Evolutionary conservation across 495 filamentous ascomycete species (phyloP).

Genomic region (Tetracladium setigerum): DNA sequence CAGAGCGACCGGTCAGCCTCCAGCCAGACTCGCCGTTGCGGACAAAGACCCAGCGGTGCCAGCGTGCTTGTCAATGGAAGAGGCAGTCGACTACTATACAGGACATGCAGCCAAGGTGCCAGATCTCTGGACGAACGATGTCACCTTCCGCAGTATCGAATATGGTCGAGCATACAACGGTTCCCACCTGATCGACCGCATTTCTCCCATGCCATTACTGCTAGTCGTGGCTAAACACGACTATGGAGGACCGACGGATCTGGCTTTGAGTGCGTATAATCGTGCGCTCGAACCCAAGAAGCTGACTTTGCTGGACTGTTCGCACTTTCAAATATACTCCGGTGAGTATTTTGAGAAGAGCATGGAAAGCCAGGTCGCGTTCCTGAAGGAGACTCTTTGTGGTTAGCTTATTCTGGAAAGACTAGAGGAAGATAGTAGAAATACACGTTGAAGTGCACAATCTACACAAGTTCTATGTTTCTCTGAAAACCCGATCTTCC

Average conservation of each 20-base stretch:
- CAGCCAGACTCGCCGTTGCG: not conserved
- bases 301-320: constrained; percentile 20
- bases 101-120: too few relatives aligned
- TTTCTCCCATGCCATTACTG: constrained; percentile 30
- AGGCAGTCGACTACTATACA: too few relatives aligned
- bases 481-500: too few relatives aligned
- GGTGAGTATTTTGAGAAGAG: constrained; percentile 20
- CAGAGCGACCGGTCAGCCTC: not conserved
- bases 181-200: constrained; percentile 22
- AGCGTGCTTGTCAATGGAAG: not conserved
- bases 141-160: constrained; percentile 21
- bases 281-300: constrained; percentile 26
- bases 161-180: constrained; percentile 23
- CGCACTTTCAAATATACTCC: constrained; percentile 25
- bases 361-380: constrained; percentile 16
- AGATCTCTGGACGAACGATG: constrained; percentile 28
- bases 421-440: too few relatives aligned
- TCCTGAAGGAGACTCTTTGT: constrained; percentile 18
- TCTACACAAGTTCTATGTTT: too few relatives aligned
- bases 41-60: not conserved
- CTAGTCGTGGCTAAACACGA: constrained; percentile 28
- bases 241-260: constrained; percentile 8
- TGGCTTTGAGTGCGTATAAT: constrained; percentile 18
- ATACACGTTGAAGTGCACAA: too few relatives aligned
- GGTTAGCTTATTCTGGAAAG: too few relatives aligned